phyloP scores from a whole-genome alignment of 129 eudicot species.

The Chrysanthemum makinoi region DNA sequence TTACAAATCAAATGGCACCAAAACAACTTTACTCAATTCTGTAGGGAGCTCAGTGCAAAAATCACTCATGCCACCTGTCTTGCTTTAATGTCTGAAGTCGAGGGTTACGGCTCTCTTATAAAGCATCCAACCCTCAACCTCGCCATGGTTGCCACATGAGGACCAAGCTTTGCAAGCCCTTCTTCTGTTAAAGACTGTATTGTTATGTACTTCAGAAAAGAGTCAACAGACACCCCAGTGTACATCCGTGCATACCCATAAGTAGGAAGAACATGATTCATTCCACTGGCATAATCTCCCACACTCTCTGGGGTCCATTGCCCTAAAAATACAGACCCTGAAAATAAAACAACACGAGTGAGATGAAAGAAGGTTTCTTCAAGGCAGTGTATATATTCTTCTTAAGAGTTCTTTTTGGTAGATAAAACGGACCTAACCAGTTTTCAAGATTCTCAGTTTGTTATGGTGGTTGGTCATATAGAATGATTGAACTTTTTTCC shows the following conservation, averaged over 20 bases:
- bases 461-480: conserved; percentile 2
- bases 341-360: not conserved
- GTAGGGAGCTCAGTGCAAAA: not conserved
- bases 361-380: not conserved
- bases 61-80: conserved; percentile 29
- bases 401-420: not conserved
- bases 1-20: not conserved
- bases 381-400: not conserved
- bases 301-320: conserved; percentile 99
- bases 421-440: conserved; percentile 1
- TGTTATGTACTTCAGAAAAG: conserved; percentile 92
- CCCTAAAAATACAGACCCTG: conserved; percentile 97
- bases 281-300: conserved; percentile 99
- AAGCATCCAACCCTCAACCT: conserved; percentile 93
- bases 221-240: conserved; percentile 89
- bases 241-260: conserved; percentile 98
- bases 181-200: conserved; percentile 97
- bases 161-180: conserved; percentile 83
- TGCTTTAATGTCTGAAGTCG: conserved; percentile 84
- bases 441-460: not conserved
- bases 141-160: conserved; percentile 95
- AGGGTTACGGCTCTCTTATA: conserved; percentile 96
- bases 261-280: conserved; percentile 98
- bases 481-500: not conserved
- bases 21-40: not conserved